Conservation (phyloP, 208 protist species). For the Sergeia podlipaevii region DNA sequence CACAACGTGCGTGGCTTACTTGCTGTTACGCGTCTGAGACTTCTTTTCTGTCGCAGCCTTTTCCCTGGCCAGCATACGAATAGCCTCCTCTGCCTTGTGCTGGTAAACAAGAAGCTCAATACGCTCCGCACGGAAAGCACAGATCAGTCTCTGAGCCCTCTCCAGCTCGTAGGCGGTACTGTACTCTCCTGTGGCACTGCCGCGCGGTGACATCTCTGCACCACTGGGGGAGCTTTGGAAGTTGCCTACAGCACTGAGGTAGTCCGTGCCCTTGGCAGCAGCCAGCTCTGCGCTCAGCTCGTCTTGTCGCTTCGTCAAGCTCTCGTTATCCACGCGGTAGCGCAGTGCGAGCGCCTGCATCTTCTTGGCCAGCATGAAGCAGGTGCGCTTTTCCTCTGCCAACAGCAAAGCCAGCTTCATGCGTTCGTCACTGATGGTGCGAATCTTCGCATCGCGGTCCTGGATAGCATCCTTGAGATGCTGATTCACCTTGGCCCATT, state of each 20-base stretch:
- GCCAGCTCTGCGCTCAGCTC: constrained; percentile 57
- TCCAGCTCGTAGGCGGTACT: constrained; percentile 28
- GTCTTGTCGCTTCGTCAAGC: constrained; percentile 34
- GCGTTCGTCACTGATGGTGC: constrained; percentile 53
- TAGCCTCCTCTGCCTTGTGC: constrained; percentile 64
- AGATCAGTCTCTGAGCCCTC: constrained; percentile 32
- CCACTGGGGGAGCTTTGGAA: constrained; percentile 10
- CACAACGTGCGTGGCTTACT: too few species aligned
- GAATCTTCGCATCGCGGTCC: constrained; percentile 42
- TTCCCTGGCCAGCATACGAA: constrained; percentile 69
- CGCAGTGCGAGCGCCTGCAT: constrained; percentile 40
- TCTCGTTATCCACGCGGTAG: constrained; percentile 47
- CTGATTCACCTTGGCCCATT: constrained; percentile 44
- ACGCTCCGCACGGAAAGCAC: constrained; percentile 45
- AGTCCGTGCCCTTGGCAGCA: constrained; percentile 70
- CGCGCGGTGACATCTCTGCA: constrained; percentile 13
- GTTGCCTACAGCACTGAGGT: constrained; percentile 45
- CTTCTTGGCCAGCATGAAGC: constrained; percentile 67
- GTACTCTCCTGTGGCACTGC: not conserved
- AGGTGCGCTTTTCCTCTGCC: constrained; percentile 60
- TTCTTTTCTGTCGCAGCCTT: constrained; percentile 14
- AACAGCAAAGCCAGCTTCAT: constrained; percentile 59
- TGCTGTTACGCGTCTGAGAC: not conserved
- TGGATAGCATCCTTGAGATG: constrained; percentile 45
- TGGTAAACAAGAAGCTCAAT: constrained; percentile 73